phyloP scores from a whole-genome alignment of 345 rosid species.

The Brassica rapa region DNA sequence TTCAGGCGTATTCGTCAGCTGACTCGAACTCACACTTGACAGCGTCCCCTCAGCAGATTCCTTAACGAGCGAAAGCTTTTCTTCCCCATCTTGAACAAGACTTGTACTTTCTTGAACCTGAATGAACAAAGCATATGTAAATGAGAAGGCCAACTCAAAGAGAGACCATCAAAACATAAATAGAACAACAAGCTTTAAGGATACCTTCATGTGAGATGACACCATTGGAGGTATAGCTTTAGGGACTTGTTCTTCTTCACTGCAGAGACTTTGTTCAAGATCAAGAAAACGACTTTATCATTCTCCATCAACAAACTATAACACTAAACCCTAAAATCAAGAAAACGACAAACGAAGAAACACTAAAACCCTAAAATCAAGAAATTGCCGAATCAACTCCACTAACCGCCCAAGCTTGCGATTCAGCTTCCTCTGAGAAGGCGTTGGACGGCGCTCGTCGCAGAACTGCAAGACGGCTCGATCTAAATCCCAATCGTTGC shows the following conservation, averaged over 20 bases:
- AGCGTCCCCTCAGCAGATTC: background rate
- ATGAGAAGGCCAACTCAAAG: background rate
- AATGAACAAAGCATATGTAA: background rate
- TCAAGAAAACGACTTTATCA: slow-evolving; percentile 10
- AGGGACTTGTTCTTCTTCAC: background rate
- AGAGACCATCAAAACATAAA: background rate
- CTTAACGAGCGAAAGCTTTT: background rate
- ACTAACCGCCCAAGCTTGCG: background rate
- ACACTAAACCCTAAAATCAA: background rate
- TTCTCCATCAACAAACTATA: background rate
- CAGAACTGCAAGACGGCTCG: background rate
- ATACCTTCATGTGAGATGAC: slow-evolving; percentile 5
- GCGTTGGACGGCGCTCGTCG: background rate
- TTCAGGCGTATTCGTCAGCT: background rate
- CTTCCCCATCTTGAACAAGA: background rate
- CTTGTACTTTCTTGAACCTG: background rate
- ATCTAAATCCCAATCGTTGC: background rate
- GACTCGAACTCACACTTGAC: background rate
- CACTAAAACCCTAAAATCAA: background rate
- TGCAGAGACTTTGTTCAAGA: background rate
- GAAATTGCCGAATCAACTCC: background rate
- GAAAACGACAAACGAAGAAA: background rate
- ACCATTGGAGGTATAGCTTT: background rate
- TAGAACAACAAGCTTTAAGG: background rate
- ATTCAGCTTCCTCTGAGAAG: background rate